phyloP scores from a whole-genome alignment of 2,329 filamentous ascomycete species.

The Aspergillus vadensis region DNA sequence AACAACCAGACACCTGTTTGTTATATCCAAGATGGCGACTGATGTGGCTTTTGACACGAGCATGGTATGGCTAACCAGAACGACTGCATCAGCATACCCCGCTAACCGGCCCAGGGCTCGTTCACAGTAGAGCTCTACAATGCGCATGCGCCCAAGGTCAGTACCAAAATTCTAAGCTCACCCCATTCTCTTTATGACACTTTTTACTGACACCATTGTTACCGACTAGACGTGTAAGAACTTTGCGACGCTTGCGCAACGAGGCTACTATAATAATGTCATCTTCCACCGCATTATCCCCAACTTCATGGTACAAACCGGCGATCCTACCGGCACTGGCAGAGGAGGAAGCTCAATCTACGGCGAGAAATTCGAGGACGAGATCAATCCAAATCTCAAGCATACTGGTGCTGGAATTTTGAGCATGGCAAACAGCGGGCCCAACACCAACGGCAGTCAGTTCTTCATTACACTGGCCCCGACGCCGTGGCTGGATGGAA shows the following conservation, averaged over 20 bases:
- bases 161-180: conserved; percentile 5
- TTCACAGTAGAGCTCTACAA: conserved; percentile 90
- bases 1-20: neutral
- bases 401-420: conserved; percentile 93
- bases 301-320: conserved; percentile 94
- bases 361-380: conserved; percentile 91
- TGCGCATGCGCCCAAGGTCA: conserved; percentile 73
- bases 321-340: conserved; percentile 91
- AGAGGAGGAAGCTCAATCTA: conserved; percentile 87
- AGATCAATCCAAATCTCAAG: conserved; percentile 75
- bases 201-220: conserved; percentile 20
- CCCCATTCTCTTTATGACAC: neutral
- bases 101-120: conserved; percentile 62
- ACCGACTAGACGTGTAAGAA: conserved; percentile 71
- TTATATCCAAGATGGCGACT: conserved; percentile 63
- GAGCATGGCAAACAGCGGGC: conserved; percentile 93
- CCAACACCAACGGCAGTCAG: conserved; percentile 90
- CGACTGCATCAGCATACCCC: neutral
- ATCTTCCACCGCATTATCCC: conserved; percentile 94
- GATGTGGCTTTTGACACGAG: conserved; percentile 80
- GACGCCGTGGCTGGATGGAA: conserved; percentile 70
- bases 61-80: conserved; percentile 61
- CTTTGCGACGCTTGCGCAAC: conserved; percentile 75
- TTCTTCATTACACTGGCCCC: conserved; percentile 96
- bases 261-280: conserved; percentile 85